phyloP scores from a whole-genome alignment of 352 stramenopile genomes.

The Blastocystis sp. region DNA sequence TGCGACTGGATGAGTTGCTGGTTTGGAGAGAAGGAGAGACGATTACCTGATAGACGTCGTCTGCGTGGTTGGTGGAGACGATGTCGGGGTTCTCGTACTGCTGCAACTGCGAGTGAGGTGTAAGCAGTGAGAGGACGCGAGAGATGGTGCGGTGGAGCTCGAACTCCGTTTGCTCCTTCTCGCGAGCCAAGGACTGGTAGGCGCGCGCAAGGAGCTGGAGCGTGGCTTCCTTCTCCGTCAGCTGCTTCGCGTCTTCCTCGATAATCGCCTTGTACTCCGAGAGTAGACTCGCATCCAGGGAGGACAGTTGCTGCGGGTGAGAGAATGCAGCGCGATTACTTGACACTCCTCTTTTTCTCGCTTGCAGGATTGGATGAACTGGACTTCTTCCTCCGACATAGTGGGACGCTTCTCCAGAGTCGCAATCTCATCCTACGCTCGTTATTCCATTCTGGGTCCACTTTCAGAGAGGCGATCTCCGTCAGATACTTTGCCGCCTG shows the following conservation, averaged over 20 bases:
- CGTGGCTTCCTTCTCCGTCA: neutral
- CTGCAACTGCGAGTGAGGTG: too few relatives aligned
- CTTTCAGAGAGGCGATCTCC: neutral
- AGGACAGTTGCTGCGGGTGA: neutral
- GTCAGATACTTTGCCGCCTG: neutral
- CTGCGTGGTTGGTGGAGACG: too few relatives aligned
- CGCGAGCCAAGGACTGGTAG: neutral
- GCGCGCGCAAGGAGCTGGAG: neutral
- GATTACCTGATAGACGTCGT: too few relatives aligned
- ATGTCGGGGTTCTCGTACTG: too few relatives aligned
- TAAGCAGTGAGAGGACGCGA: neutral
- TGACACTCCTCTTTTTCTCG: neutral
- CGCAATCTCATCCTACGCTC: neutral
- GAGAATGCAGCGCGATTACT: neutral
- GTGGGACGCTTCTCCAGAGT: too few relatives aligned
- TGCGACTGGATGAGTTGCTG: too few relatives aligned
- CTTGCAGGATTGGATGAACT: neutral
- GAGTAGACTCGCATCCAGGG: neutral
- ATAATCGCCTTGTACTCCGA: slow-evolving; percentile 15
- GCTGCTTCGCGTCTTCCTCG: neutral
- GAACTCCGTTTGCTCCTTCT: neutral
- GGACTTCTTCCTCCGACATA: neutral
- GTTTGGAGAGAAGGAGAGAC: too few relatives aligned
- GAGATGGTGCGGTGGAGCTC: neutral
- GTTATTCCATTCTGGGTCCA: too few relatives aligned